Conservation (phyloP, 2,329 filamentous ascomycete genomes). For the Aspergillus sergii region DNA sequence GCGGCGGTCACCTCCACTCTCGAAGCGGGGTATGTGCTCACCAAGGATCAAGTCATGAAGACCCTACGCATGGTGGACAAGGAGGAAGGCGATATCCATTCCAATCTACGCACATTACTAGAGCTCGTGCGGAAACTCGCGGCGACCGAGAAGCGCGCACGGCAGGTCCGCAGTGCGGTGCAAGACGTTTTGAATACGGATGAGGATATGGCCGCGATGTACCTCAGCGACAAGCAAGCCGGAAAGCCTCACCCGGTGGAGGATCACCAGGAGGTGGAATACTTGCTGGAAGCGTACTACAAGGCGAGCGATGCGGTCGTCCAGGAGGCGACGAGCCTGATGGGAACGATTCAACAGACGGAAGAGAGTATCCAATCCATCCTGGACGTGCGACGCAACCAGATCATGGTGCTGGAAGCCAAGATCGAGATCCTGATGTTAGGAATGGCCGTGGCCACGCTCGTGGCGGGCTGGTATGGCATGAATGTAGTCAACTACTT, state of each 20-base stretch:
- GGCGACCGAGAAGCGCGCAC: conserved; percentile 35
- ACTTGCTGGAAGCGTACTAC: conserved; percentile 41
- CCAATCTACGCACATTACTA: conserved; percentile 29
- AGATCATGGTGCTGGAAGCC: conserved; percentile 44
- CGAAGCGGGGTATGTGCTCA: conserved; percentile 35
- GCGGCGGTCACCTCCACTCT: conserved; percentile 36
- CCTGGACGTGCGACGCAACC: conserved; percentile 40
- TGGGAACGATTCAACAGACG: conserved; percentile 33
- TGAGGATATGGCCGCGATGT: conserved; percentile 41
- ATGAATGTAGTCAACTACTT: conserved; percentile 43
- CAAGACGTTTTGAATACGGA: conserved; percentile 39
- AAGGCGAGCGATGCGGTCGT: conserved; percentile 39
- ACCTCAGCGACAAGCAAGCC: conserved; percentile 34
- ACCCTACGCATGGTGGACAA: conserved; percentile 18
- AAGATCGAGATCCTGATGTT: conserved; percentile 42
- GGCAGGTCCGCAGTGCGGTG: conserved; percentile 36
- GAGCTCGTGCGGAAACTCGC: conserved; percentile 16
- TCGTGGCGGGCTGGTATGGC: conserved; percentile 39
- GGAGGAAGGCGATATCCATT: conserved; percentile 23
- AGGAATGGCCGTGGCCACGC: conserved; percentile 37
- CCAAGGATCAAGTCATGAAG: conserved; percentile 17
- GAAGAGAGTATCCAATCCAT: conserved; percentile 37
- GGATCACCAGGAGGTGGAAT: conserved; percentile 43
- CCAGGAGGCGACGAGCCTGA: conserved; percentile 29
- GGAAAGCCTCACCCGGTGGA: conserved; percentile 31